These are phyloP conservation scores for Coffea humblotiana DNA, from an alignment of 305 asterid genomes.

Conservation along the genomic window DNA sequence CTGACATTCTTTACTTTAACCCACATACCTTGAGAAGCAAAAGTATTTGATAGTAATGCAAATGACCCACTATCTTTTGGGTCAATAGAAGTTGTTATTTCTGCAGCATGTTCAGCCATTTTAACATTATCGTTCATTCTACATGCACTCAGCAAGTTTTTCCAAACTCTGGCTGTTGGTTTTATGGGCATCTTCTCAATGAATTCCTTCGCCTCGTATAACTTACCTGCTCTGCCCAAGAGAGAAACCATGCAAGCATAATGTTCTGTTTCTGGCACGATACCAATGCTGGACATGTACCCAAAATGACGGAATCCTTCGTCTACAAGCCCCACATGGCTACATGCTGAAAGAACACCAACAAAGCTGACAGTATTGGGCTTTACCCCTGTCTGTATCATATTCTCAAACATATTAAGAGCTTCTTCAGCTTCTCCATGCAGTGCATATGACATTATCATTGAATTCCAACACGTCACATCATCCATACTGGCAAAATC, in stretches of 20 bases:
- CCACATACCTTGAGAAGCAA: conserved; percentile 51
- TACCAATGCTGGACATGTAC: conserved; percentile 32
- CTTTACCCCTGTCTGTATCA: conserved; percentile 30
- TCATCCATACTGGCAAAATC: conserved; percentile 17
- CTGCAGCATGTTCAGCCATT: conserved; percentile 41
- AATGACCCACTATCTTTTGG: conserved; percentile 49
- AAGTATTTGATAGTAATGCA: conserved; percentile 43
- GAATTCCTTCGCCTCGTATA: conserved; percentile 40
- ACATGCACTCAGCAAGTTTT: conserved; percentile 51
- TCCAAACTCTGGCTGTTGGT: conserved; percentile 40
- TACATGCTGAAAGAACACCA: conserved; percentile 12
- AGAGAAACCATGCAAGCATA: conserved; percentile 52
- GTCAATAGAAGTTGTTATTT: conserved; percentile 36
- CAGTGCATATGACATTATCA: conserved; percentile 41
- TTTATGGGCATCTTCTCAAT: conserved; percentile 42
- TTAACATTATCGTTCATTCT: conserved; percentile 33
- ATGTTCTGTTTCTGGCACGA: conserved; percentile 46
- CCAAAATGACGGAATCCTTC: conserved; percentile 41
- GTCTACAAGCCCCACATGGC: conserved; percentile 44
- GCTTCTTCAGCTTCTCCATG: conserved; percentile 46
- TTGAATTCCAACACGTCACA: conserved; percentile 45
- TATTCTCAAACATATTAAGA: conserved; percentile 32
- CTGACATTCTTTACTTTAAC: conserved; percentile 39
- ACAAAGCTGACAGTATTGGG: conserved; percentile 44
- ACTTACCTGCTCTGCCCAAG: conserved; percentile 43